A percentile compares a stretch with the other conserved stretches of the same genome.
These are phyloP conservation scores for Candida pseudoglaebosa DNA, from an alignment of 805 yeast species.

Conservation along the genomic window DNA sequence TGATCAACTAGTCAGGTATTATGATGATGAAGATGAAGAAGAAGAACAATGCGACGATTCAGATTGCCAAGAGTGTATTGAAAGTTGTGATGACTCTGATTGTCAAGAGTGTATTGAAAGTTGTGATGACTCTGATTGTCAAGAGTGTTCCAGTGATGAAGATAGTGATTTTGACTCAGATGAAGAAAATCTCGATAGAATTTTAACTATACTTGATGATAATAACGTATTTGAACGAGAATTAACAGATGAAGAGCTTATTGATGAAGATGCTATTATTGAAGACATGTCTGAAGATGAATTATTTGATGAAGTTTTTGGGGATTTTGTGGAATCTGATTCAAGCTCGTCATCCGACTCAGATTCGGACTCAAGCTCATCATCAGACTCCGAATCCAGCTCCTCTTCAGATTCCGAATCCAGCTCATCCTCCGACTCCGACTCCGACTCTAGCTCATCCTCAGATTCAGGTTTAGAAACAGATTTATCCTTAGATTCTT, in stretches of 20 bases:
- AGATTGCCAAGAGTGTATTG: slow-evolving; percentile 10
- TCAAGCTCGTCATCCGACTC: not conserved
- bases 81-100: slow-evolving; percentile 13
- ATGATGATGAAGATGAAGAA: slow-evolving; percentile 23
- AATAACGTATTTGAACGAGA: slow-evolving; percentile 4
- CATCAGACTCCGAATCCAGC: slow-evolving; percentile 15
- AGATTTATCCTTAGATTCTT: slow-evolving; percentile 11
- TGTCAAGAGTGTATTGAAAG: slow-evolving; percentile 9
- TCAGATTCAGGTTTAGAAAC: slow-evolving; percentile 7
- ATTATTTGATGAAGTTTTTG: slow-evolving; percentile 4
- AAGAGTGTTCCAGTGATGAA: slow-evolving; percentile 5
- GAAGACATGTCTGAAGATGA: slow-evolving; percentile 9
- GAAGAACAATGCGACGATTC: slow-evolving; percentile 13
- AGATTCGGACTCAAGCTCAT: slow-evolving; percentile 10
- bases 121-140: slow-evolving; percentile 9
- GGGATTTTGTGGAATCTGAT: slow-evolving; percentile 6
- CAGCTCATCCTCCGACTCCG: slow-evolving; percentile 13
- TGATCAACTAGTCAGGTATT: slow-evolving; percentile 25
- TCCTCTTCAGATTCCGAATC: slow-evolving; percentile 7
- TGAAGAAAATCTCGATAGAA: slow-evolving; percentile 1
- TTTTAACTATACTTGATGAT: not conserved
- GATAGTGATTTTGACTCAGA: not conserved
- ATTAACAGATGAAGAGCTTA: slow-evolving; percentile 3
- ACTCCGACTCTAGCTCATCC: not conserved
- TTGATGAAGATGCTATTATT: slow-evolving; percentile 9